Conservation (phyloP, 2,329 filamentous ascomycete species). For the Bipolaris cookei region DNA sequence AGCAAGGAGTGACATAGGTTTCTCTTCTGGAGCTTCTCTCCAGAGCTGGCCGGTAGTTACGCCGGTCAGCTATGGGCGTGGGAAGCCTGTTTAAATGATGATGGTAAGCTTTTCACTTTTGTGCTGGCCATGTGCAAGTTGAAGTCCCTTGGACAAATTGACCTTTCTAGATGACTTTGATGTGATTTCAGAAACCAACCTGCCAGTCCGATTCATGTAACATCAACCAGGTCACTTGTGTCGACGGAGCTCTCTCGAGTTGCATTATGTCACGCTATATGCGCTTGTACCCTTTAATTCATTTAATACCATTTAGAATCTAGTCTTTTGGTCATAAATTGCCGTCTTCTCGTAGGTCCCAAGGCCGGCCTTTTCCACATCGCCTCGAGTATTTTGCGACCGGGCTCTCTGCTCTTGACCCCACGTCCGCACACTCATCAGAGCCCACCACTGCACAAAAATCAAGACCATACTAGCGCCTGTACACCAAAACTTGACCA, state of each 20-base stretch:
- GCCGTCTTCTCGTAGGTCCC: background rate
- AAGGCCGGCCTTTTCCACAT: constrained; percentile 26
- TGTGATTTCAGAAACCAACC: constrained; percentile 16
- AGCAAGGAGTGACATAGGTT: constrained; percentile 28
- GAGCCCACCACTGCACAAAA: constrained; percentile 46
- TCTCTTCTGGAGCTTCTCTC: constrained; percentile 34
- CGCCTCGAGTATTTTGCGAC: constrained; percentile 4
- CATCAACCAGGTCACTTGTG: background rate
- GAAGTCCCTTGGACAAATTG: background rate
- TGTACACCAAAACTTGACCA: constrained; percentile 31
- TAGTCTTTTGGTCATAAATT: constrained; percentile 14
- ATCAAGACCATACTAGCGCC: constrained; percentile 35
- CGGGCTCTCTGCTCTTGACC: constrained; percentile 21
- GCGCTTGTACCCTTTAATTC: constrained; percentile 13
- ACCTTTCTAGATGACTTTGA: constrained; percentile 7
- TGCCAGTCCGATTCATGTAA: constrained; percentile 29
- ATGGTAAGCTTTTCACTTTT: constrained; percentile 19
- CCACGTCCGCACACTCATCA: constrained; percentile 39
- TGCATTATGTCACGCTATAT: background rate
- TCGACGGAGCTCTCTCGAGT: background rate
- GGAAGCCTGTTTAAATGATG: constrained; percentile 26
- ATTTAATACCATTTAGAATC: constrained; percentile 12
- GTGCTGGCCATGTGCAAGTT: background rate
- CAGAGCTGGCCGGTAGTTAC: background rate
- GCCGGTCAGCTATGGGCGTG: constrained; percentile 30